Conservation (phyloP, 805 yeast genomes). For the Candida nanaspora region DNA sequence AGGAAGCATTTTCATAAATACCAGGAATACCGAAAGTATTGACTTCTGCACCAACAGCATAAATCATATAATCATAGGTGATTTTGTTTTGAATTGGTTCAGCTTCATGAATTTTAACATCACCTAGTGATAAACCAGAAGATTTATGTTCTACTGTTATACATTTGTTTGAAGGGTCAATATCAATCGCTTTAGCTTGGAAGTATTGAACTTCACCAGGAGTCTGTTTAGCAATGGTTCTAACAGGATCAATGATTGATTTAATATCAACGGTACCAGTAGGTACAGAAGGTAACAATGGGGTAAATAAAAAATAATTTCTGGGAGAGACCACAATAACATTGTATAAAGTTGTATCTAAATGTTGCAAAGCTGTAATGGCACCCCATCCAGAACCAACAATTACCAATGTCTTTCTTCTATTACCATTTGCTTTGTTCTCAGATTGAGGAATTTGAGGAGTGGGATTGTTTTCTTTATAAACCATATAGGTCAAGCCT, state of each 20-base stretch:
- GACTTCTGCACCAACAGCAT: constrained; percentile 92
- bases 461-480: constrained; percentile 53
- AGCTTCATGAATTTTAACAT: constrained; percentile 37
- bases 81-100: constrained; percentile 37
- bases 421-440: constrained; percentile 40
- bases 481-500: constrained; percentile 54
- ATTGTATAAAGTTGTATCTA: constrained; percentile 81
- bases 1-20: constrained; percentile 78
- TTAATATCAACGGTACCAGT: constrained; percentile 86
- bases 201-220: constrained; percentile 71
- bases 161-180: constrained; percentile 65
- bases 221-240: constrained; percentile 68
- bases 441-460: constrained; percentile 51
- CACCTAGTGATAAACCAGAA: constrained; percentile 45
- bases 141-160: constrained; percentile 52
- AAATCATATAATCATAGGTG: constrained; percentile 73
- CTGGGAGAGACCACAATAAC: constrained; percentile 88
- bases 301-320: constrained; percentile 91
- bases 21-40: constrained; percentile 93
- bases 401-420: constrained; percentile 65
- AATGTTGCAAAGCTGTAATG: constrained; percentile 69
- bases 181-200: constrained; percentile 84
- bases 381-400: constrained; percentile 95
- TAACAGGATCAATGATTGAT: constrained; percentile 89
- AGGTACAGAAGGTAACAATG: constrained; percentile 89